Base-by-base conservation (phyloP, 192 early-diverging fungal genomes). In the Coemansia sp. region DNA sequence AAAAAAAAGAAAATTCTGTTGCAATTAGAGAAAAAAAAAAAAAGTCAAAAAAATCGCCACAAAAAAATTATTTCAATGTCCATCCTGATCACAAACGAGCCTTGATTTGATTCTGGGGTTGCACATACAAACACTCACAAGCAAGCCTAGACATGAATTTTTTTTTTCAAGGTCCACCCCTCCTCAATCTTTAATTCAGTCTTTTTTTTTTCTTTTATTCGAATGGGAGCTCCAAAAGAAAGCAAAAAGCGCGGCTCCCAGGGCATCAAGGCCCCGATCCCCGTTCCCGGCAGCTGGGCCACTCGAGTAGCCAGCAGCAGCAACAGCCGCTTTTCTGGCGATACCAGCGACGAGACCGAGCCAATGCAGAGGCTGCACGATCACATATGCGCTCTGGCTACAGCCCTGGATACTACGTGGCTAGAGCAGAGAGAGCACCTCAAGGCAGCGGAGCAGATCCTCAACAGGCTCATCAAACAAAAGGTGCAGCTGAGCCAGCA, bases 401-500 rank as follows among this genome's bases (percentile, higher is more conserved):
- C 53, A 9, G 69, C 48, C 6, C 13, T 8, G 13, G 61, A 36
- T 11, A 16, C 59, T 31, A 69, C 73, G 21, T 81, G 78, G 78
- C 63, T 76, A 36, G 73, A 76, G 59, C 78, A 81, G 60, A 72
- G 66, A 66, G 63, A 63, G 63, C 66, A 58, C 40, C 59, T 81
- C 6, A 81, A 76, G 33, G 37, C 43, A 34, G 50, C 60, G 37
- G 73, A 67, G 11, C 5, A 2, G 35, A 20, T 62, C 2, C 66
- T 81, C 9, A 28, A 10, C 26, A 3, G 28, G 3, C 20, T 45
- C n/a, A 20, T 20, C 9, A 55, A 33, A 33, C 51, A 50, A 13
- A 50, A 50, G 24, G 9, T 14, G 10, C 10, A 11, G 1, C 23
- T 26, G 48, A 50, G 23, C 23, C 10, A 50, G 48, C 48, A 11